Evolutionary conservation across 805 yeast genomes (phyloP).

Genomic region (Yamadazyma philogaea): DNA sequence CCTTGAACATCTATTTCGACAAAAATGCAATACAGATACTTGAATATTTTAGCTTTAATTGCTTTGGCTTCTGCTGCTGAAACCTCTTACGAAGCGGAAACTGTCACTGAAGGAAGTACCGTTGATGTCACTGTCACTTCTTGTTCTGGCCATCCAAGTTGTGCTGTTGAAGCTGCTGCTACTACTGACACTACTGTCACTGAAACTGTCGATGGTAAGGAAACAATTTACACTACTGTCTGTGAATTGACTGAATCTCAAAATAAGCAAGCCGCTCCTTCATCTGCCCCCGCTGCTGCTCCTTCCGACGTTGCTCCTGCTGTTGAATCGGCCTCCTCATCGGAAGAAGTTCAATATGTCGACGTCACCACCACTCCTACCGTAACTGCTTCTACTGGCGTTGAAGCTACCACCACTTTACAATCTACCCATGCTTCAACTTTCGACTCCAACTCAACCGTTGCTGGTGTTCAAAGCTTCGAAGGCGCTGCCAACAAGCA

Average conservation of each 20-base stretch:
- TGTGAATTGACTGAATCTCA: constrained; percentile 29
- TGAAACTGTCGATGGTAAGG: constrained; percentile 31
- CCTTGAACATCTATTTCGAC: background rate
- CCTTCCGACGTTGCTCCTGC: constrained; percentile 14
- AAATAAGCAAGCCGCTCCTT: constrained; percentile 10
- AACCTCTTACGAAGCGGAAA: constrained; percentile 18
- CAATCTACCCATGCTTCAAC: constrained; percentile 40
- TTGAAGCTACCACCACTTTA: constrained; percentile 38
- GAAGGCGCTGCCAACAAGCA: constrained; percentile 33
- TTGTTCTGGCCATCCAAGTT: constrained; percentile 31
- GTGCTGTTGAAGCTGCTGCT: constrained; percentile 18
- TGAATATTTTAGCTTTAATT: constrained; percentile 22
- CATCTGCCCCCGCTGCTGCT: constrained; percentile 5
- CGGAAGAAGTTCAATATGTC: constrained; percentile 30
- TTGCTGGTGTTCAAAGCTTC: constrained; percentile 22
- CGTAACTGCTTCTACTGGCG: constrained; percentile 44
- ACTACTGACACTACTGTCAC: constrained; percentile 32
- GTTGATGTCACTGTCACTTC: constrained; percentile 38
- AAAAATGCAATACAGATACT: constrained; percentile 25
- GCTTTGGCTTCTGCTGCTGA: constrained; percentile 23
- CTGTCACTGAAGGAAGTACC: constrained; percentile 26
- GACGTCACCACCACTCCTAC: constrained; percentile 52
- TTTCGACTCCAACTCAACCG: constrained; percentile 18
- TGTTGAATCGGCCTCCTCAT: constrained; percentile 15
- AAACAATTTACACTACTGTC: constrained; percentile 35